phyloP scores from a whole-genome alignment of 148 eudicot species.

The Pharnaceum exiguum region DNA sequence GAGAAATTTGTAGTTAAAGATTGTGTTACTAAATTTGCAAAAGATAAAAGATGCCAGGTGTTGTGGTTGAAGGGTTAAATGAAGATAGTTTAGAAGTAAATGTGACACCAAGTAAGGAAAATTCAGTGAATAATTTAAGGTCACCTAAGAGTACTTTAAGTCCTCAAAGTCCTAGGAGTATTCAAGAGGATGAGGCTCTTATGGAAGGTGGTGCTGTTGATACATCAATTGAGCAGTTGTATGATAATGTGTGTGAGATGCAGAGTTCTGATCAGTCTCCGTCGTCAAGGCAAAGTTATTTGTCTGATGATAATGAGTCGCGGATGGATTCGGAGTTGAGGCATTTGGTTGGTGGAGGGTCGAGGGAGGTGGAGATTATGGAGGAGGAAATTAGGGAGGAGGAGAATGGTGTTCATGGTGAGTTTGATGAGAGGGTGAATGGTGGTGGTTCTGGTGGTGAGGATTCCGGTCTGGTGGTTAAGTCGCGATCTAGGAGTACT shows the following conservation, averaged over 20 bases:
- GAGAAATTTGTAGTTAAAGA: slow-evolving; percentile 10
- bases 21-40: slow-evolving; percentile 4
- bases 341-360: slow-evolving; percentile 93
- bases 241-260: slow-evolving; percentile 95
- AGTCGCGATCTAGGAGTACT: slow-evolving; percentile 27
- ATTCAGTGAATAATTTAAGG: slow-evolving; percentile 30
- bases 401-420: slow-evolving; percentile 33
- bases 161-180: slow-evolving; percentile 46
- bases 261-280: slow-evolving; percentile 98
- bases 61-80: slow-evolving; percentile 49
- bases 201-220: slow-evolving; percentile 43
- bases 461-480: slow-evolving; percentile 19
- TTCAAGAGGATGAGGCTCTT: slow-evolving; percentile 27
- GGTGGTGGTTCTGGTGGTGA: slow-evolving; percentile 22
- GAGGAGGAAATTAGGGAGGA: slow-evolving; percentile 65
- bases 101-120: slow-evolving; percentile 45
- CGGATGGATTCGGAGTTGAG: slow-evolving; percentile 88
- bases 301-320: slow-evolving; percentile 90
- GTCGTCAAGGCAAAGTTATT: slow-evolving; percentile 79
- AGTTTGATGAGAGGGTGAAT: slow-evolving; percentile 42
- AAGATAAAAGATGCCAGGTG: slow-evolving; percentile 90
- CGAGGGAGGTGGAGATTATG: slow-evolving; percentile 89
- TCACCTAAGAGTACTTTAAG: slow-evolving; percentile 43
- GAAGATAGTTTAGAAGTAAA: slow-evolving; percentile 45
- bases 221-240: slow-evolving; percentile 89